phyloP scores from a whole-genome alignment of 768 basidiomycete genomes.

The Asterophora parasitica region DNA sequence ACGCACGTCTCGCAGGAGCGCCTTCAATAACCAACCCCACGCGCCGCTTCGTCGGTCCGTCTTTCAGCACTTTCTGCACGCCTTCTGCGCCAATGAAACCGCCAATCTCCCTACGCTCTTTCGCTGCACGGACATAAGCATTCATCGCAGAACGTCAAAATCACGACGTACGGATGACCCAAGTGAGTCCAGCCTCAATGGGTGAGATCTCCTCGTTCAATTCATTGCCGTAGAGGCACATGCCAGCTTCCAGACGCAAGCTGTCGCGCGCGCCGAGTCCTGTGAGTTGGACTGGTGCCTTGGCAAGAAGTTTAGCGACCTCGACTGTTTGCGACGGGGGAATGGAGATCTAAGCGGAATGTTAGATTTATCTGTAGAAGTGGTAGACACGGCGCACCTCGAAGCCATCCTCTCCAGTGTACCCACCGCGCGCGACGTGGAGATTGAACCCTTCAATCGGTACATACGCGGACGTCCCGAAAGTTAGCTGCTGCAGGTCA shows the following conservation, averaged over 20 bases:
- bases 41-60: conserved; percentile 72
- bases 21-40: conserved; percentile 82
- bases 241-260: conserved; percentile 91
- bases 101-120: conserved; percentile 67
- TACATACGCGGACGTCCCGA: conserved; percentile 80
- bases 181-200: conserved; percentile 86
- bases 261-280: conserved; percentile 93
- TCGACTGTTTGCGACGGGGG: conserved; percentile 72
- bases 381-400: conserved; percentile 47
- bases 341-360: conserved; percentile 67
- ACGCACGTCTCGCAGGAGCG: conserved; percentile 78
- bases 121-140: conserved; percentile 43
- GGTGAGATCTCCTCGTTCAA: conserved; percentile 83
- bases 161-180: conserved; percentile 78
- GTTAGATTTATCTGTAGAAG: neutral
- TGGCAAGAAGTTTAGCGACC: conserved; percentile 61
- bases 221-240: conserved; percentile 96
- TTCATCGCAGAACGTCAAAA: neutral
- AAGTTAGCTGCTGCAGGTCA: conserved; percentile 70
- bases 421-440: conserved; percentile 91
- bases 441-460: conserved; percentile 74
- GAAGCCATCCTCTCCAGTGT: conserved; percentile 98
- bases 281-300: conserved; percentile 70
- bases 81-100: conserved; percentile 77
- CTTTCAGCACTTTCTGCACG: conserved; percentile 72